phyloP scores from a whole-genome alignment of 2,329 filamentous ascomycete genomes.

The Nectriaceae sp. region DNA sequence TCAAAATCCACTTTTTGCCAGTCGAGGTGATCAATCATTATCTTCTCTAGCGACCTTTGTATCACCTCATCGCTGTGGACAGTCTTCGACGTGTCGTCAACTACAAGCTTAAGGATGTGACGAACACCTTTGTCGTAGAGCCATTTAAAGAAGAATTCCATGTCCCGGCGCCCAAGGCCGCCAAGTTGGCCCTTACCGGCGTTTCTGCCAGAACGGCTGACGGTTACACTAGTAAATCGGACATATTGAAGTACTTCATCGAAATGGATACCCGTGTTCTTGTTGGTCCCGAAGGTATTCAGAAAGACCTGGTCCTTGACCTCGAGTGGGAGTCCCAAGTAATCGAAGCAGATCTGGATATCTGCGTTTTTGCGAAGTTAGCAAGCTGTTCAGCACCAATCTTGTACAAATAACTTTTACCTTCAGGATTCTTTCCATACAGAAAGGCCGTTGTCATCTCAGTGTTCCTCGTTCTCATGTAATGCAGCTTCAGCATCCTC shows the following conservation, averaged over 20 bases:
- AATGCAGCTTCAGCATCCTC: slow-evolving; percentile 6
- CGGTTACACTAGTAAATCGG: slow-evolving; percentile 2
- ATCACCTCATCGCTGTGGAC: slow-evolving; percentile 11
- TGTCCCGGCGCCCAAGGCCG: neutral
- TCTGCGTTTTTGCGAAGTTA: slow-evolving; percentile 1
- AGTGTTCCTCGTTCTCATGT: slow-evolving; percentile 6
- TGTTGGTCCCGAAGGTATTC: neutral
- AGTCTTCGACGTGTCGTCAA: slow-evolving; percentile 4
- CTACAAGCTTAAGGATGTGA: slow-evolving; percentile 4
- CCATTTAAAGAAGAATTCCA: slow-evolving; percentile 12
- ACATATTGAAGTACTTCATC: slow-evolving; percentile 5
- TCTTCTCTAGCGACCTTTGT: neutral
- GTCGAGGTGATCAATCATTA: slow-evolving; percentile 11
- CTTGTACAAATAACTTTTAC: neutral
- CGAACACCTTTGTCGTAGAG: slow-evolving; percentile 7
- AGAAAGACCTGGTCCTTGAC: neutral
- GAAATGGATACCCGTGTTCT: too few relatives aligned
- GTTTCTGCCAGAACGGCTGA: neutral
- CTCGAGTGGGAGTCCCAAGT: slow-evolving; percentile 1
- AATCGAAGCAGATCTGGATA: slow-evolving; percentile 9
- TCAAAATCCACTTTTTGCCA: slow-evolving; percentile 8
- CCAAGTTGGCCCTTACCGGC: neutral
- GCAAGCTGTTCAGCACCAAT: too few relatives aligned
- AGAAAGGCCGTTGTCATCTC: slow-evolving; percentile 6
- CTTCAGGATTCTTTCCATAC: slow-evolving; percentile 4